phyloP scores from a whole-genome alignment of 495 filamentous ascomycete species.

The Antarctomyces pellizariae region DNA sequence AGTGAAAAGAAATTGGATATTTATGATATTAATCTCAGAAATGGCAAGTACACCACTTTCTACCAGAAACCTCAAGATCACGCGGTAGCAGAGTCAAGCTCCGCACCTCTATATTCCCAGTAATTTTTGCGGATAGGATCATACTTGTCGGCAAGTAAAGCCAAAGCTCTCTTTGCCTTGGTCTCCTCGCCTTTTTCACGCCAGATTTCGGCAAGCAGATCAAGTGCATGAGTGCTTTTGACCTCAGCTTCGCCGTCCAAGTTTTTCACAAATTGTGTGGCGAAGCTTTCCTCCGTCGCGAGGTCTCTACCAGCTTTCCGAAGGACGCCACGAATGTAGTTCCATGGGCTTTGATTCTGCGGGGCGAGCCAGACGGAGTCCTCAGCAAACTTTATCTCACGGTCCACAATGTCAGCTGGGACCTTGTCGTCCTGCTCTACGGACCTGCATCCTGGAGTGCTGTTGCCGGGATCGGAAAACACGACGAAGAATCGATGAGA shows the following conservation, averaged over 20 bases:
- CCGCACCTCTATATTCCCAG: slow-evolving; percentile 55
- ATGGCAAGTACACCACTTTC: too few relatives aligned
- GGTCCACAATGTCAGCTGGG: slow-evolving; percentile 38
- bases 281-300: slow-evolving; percentile 37
- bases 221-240: slow-evolving; percentile 67
- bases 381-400: slow-evolving; percentile 52
- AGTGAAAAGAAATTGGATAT: too few relatives aligned
- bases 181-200: slow-evolving; percentile 32
- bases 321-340: slow-evolving; percentile 60
- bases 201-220: slow-evolving; percentile 68
- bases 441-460: slow-evolving; percentile 22
- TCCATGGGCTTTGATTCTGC: slow-evolving; percentile 87
- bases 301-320: slow-evolving; percentile 35
- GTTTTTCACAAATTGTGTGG: slow-evolving; percentile 34
- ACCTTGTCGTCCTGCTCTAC: slow-evolving; percentile 24
- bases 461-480: slow-evolving; percentile 36
- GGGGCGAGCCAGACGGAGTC: slow-evolving; percentile 52
- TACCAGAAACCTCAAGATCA: too few relatives aligned
- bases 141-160: slow-evolving; percentile 57
- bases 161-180: slow-evolving; percentile 38
- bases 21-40: too few relatives aligned
- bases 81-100: too few relatives aligned
- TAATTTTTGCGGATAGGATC: slow-evolving; percentile 81
- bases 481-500: slow-evolving; percentile 85
- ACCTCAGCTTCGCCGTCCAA: slow-evolving; percentile 25